Evolutionary conservation across 108 stramenopile genomes (phyloP), one percentile per base, ranked within the genome.

Genomic region (Pseudonitzschia delicatissima): DNA sequence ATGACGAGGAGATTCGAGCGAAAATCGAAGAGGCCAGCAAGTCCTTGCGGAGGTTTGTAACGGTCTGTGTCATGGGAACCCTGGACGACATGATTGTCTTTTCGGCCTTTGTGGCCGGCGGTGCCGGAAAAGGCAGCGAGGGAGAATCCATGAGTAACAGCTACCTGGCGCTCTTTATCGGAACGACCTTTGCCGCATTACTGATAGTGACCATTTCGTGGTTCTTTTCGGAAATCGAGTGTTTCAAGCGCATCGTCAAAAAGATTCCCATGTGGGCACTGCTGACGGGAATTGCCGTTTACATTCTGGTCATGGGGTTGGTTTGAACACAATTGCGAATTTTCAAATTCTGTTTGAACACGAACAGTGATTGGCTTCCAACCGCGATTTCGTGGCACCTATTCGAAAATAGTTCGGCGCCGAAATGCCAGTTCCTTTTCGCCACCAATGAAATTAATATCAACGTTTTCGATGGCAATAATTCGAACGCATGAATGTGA

Each of bases 41-140:
- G n/a, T 55, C 53, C 29, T n/a, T 55, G n/a, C 29, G 31, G 2
- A 4, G 53, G 13, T 55, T 55, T 17, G 17, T 55, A 3, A 33
- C 33, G 8, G 53, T 55, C 17, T 55, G 53, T 27, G 33, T 55
- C 33, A 55, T 55, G 53, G 53, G 53, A n/a, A 55, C 53, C 29
- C 33, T 55, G 29, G 53, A 55, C 33, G 53, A 55, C 33, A 55
- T 55, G 53, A 55, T 55, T 4, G 53, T 55, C 33, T 55, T 55
- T 15, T 55, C 53, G 25, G 53, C 53, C 29, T 55, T 55, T 55
- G 53, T 55, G 15, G 53, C 53, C 3, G 53, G 53, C 11, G n/a
- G 20, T 15, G 33, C 25, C 13, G 33, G 53, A 4, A n/a, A 27
- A n/a, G 29, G 29, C 8, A 33, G 0, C 0, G 29, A 5, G 0